Conservation (phyloP, 2,329 filamentous ascomycete species). For the Fusarium nurragi region DNA sequence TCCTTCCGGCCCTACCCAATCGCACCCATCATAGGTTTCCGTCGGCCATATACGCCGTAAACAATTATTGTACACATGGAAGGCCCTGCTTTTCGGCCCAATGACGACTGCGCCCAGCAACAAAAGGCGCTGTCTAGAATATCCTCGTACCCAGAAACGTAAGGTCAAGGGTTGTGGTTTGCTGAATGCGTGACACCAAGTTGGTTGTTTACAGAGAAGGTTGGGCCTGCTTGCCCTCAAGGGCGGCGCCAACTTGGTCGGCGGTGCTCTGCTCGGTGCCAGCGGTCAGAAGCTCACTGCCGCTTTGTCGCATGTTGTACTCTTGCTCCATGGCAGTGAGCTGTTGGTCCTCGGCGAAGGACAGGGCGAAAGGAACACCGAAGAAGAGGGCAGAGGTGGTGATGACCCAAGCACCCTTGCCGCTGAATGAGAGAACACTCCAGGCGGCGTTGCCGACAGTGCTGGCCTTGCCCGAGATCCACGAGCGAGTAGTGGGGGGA, state of each 20-base stretch:
- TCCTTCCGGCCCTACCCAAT: slow-evolving; percentile 30
- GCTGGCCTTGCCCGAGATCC: slow-evolving; percentile 69
- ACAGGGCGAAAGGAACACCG: slow-evolving; percentile 92
- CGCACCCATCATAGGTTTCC: slow-evolving; percentile 36
- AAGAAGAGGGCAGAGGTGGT: slow-evolving; percentile 89
- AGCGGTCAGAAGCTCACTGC: slow-evolving; percentile 73
- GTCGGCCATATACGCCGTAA: slow-evolving; percentile 42
- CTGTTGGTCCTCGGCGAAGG: slow-evolving; percentile 95
- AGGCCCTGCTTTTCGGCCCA: slow-evolving; percentile 32
- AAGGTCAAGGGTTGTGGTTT: slow-evolving; percentile 19
- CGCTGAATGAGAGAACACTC: slow-evolving; percentile 73
- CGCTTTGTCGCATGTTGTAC: slow-evolving; percentile 93
- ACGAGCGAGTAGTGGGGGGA: slow-evolving; percentile 75
- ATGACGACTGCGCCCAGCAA: slow-evolving; percentile 31
- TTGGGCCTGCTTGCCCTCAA: slow-evolving; percentile 59
- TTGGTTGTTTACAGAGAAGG: slow-evolving; percentile 58
- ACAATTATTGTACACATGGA: slow-evolving; percentile 45
- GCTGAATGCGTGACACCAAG: slow-evolving; percentile 6
- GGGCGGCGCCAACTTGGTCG: slow-evolving; percentile 59
- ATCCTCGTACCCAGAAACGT: slow-evolving; percentile 19
- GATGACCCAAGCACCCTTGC: slow-evolving; percentile 90
- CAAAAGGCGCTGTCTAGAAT: slow-evolving; percentile 32
- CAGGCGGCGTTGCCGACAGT: slow-evolving; percentile 62
- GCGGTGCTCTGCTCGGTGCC: slow-evolving; percentile 57
- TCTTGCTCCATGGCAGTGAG: slow-evolving; percentile 97